Evolutionary conservation across 805 yeast species (phyloP).

Genomic region (Pichia exigua): DNA sequence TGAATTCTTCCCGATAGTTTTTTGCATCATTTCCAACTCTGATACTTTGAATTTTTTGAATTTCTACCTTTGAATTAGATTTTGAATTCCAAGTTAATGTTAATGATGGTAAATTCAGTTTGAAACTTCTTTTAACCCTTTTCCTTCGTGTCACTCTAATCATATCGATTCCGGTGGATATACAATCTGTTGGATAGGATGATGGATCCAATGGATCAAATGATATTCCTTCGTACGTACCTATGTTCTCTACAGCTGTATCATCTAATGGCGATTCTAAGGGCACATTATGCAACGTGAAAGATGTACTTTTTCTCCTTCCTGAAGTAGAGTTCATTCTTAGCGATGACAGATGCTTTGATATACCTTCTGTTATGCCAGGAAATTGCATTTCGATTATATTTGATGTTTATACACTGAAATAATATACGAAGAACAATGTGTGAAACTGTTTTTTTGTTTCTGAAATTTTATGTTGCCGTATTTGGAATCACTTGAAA

Average conservation of each 20-base stretch:
- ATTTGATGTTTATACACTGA: background rate
- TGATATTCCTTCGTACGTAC: background rate
- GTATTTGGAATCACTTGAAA: background rate
- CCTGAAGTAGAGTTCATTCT: background rate
- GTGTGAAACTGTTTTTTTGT: background rate
- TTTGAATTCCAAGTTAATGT: constrained; percentile 51
- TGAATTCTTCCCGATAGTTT: constrained; percentile 80
- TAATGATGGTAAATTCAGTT: constrained; percentile 48
- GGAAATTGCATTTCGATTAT: background rate
- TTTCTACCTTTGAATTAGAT: constrained; percentile 34
- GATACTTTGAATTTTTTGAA: constrained; percentile 60
- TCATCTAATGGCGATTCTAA: background rate
- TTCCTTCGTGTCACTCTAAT: constrained; percentile 66
- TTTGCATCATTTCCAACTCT: constrained; percentile 61
- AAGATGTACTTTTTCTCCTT: background rate
- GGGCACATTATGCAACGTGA: background rate
- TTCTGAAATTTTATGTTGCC: background rate
- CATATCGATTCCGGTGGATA: constrained; percentile 45
- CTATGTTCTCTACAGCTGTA: background rate
- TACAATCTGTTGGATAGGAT: background rate
- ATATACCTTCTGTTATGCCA: constrained; percentile 2
- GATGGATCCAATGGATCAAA: constrained; percentile 6
- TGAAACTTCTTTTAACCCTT: constrained; percentile 48
- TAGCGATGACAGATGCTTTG: constrained; percentile 3
- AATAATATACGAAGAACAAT: background rate